phyloP scores from a whole-genome alignment of 140 eudicot species.

The Ambrosia hybrid region DNA sequence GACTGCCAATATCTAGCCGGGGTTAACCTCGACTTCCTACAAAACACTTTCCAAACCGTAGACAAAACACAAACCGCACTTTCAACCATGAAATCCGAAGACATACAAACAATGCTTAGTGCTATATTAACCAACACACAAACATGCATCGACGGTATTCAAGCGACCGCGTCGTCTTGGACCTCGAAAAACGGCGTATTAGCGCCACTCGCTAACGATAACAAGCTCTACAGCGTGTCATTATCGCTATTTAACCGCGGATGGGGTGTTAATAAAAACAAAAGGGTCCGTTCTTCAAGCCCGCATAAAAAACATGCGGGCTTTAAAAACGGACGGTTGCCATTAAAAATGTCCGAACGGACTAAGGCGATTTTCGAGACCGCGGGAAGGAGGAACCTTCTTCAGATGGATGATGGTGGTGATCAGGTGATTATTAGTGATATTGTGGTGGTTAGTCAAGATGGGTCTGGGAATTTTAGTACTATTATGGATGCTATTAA shows the following conservation, averaged over 20 bases:
- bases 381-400: constrained; percentile 53
- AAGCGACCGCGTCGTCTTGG: constrained; percentile 68
- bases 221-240: constrained; percentile 61
- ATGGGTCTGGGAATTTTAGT: constrained; percentile 65
- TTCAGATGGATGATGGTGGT: constrained; percentile 26
- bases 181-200: constrained; percentile 48
- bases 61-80: constrained; percentile 41
- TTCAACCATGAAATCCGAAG: constrained; percentile 41
- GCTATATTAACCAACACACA: constrained; percentile 72
- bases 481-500: constrained; percentile 67
- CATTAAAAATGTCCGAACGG: constrained; percentile 53
- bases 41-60: constrained; percentile 37
- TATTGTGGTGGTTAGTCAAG: constrained; percentile 58
- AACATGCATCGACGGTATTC: constrained; percentile 71
- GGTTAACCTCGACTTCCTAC: constrained; percentile 55
- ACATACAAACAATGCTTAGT: constrained; percentile 68
- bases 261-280: constrained; percentile 51
- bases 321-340: constrained; percentile 44
- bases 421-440: constrained; percentile 45
- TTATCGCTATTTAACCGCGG: constrained; percentile 65
- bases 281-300: constrained; percentile 15
- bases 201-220: constrained; percentile 54
- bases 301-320: constrained; percentile 34
- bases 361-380: constrained; percentile 42
- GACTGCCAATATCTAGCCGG: constrained; percentile 63